phyloP scores from a whole-genome alignment of 768 basidiomycete genomes.

The Mycena galopus region DNA sequence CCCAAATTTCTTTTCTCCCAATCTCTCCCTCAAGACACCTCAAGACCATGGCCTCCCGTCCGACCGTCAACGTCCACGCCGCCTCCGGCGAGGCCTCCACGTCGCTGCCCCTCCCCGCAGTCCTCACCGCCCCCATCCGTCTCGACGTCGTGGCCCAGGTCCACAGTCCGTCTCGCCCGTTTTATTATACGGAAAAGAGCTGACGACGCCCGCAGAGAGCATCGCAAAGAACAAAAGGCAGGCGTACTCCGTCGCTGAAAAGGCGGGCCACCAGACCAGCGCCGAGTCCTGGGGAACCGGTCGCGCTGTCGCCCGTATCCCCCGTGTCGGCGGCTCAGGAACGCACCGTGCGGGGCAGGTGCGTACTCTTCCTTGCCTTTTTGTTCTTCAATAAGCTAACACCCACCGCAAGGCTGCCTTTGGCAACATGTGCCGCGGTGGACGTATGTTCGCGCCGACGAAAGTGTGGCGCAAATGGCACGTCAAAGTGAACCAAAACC shows the following conservation, averaged over 20 bases:
- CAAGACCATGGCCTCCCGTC: conserved; percentile 93
- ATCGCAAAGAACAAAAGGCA: conserved; percentile 98
- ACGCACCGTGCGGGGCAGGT: conserved; percentile 99
- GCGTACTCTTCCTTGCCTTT: conserved; percentile 38
- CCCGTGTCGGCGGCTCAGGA: conserved; percentile 99
- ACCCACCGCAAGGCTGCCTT: conserved; percentile 89
- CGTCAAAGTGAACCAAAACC: conserved; percentile 99
- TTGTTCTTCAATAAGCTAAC: background rate
- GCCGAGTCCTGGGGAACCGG: conserved; percentile 99
- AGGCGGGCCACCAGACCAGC: conserved; percentile 98
- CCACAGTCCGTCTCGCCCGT: conserved; percentile 82
- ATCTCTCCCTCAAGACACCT: conserved; percentile 55
- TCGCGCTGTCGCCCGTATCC: conserved; percentile 99
- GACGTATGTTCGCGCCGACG: conserved; percentile 99
- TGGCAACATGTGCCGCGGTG: conserved; percentile 99
- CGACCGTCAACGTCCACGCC: conserved; percentile 89
- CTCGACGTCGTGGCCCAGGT: conserved; percentile 98
- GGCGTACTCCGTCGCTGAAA: conserved; percentile 95
- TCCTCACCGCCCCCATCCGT: conserved; percentile 97
- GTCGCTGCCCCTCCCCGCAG: conserved; percentile 94
- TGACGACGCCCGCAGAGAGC: conserved; percentile 76
- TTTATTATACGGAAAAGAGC: background rate
- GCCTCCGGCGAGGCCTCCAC: conserved; percentile 85
- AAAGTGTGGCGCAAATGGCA: conserved; percentile 99
- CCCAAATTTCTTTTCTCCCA: conserved; percentile 6